These are phyloP conservation scores for Pseudogymnoascus sp. DNA, from an alignment of 2,329 filamentous ascomycete species.

Conservation along the genomic window DNA sequence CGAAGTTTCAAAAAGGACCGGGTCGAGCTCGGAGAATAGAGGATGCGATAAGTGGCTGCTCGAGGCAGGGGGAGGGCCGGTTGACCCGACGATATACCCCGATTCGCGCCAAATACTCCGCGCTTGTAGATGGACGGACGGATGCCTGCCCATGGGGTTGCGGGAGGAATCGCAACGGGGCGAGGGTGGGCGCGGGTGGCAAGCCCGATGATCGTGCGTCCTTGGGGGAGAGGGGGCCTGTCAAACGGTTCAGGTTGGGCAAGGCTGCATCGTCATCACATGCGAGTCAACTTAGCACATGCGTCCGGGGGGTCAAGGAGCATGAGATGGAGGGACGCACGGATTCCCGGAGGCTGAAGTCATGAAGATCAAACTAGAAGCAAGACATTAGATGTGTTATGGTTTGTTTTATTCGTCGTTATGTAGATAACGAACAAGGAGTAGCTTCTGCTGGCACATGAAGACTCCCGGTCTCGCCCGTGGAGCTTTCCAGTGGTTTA, in stretches of 20 bases:
- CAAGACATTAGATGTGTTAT: not conserved
- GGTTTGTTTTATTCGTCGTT: constrained; percentile 3
- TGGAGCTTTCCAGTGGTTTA: not conserved
- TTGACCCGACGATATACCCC: not conserved
- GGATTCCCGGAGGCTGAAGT: not conserved
- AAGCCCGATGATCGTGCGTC: not conserved
- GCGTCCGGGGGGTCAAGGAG: not conserved
- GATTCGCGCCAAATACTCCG: not conserved
- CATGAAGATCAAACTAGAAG: not conserved
- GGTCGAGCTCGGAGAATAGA: not conserved
- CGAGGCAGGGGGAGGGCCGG: not conserved
- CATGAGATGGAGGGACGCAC: not conserved
- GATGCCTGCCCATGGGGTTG: not conserved
- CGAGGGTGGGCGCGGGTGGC: not conserved
- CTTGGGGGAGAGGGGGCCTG: not conserved
- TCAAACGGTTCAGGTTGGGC: not conserved
- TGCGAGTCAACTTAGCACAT: constrained; percentile 3
- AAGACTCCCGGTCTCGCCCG: constrained; percentile 2
- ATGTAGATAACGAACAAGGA: not conserved
- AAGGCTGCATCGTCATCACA: constrained; percentile 7
- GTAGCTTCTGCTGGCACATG: not conserved
- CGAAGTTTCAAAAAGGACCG: not conserved
- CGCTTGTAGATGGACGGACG: not conserved
- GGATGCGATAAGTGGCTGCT: not conserved
- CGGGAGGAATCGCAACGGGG: not conserved